phyloP scores from a whole-genome alignment of 768 basidiomycete species.

The Lanmaoa pseudosensibilis region DNA sequence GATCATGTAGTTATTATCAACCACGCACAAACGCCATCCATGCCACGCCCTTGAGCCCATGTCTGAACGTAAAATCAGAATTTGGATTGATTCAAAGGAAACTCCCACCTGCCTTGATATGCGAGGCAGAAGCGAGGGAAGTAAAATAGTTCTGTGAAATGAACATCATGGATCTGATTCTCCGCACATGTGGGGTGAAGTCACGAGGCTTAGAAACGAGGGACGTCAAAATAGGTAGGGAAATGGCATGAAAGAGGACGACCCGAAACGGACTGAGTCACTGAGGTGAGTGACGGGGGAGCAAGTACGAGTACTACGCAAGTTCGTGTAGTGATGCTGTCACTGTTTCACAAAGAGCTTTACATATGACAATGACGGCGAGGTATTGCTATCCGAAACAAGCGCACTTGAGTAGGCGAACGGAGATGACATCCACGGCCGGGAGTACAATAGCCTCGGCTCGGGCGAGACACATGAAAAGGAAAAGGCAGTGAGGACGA shows the following conservation, averaged over 20 bases:
- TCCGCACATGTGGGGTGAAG: slow-evolving; percentile 30
- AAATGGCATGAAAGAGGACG: slow-evolving; percentile 3
- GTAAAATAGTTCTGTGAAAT: slow-evolving; percentile 20
- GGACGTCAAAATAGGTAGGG: slow-evolving; percentile 19
- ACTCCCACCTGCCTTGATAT: slow-evolving; percentile 26
- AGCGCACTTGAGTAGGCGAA: slow-evolving; percentile 4
- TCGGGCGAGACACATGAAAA: not conserved
- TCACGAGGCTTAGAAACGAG: slow-evolving; percentile 20
- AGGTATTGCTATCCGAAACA: slow-evolving; percentile 8
- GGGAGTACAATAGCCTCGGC: slow-evolving; percentile 1
- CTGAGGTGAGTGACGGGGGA: not conserved
- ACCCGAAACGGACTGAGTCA: slow-evolving; percentile 2
- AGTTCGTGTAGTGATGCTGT: slow-evolving; percentile 13
- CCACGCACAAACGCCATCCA: slow-evolving; percentile 24
- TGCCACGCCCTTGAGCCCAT: slow-evolving; percentile 1
- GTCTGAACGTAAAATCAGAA: slow-evolving; percentile 22
- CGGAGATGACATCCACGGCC: slow-evolving; percentile 19
- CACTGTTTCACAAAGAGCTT: not conserved
- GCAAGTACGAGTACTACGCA: not conserved
- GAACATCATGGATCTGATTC: slow-evolving; percentile 25
- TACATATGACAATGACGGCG: not conserved
- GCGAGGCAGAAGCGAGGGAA: slow-evolving; percentile 25
- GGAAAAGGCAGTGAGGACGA: not conserved
- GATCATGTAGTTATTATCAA: slow-evolving; percentile 17
- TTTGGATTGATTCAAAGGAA: slow-evolving; percentile 6